Evolutionary conservation across 1,284 basidiomycete species (phyloP), one percentile per base, ranked within the genome.

Genomic region (Limonomyces culmigenus): DNA sequence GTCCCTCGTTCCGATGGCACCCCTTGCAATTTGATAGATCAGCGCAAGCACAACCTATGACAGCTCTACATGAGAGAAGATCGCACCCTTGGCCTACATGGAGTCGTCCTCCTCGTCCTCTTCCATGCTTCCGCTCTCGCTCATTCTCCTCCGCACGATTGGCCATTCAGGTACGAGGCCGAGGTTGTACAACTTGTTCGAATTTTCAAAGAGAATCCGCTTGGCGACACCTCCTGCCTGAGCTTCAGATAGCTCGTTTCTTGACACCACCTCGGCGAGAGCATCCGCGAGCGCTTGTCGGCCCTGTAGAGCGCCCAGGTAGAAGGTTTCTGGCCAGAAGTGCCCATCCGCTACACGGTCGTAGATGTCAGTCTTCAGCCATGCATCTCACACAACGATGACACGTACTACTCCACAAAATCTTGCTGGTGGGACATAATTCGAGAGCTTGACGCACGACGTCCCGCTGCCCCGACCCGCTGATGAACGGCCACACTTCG

Each of bases 241-340:
- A 1, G 45, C 38, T 38, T 72, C 63, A 1, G 56, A 58, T 27
- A 78, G 44, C 25, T 73, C 70, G 5, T 53, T 55, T 4, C 44
- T 44, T 1, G 48, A 42, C 2, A 76, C 56, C 11, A 54, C 56
- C 3, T 65, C 62, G 6, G 56, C 48, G 3, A 78, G 55, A 2
- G 74, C 67, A 70, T 75, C 35, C 12, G 29, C 10, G 17, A 85
- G 51, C 0, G 62, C 70, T 35, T 70, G 51, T 19, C 79, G 63
- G 2, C 73, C 67, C 51, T 84, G 80, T 1, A 67, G 35, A 2
- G 60, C 62, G 1, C 70, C 76, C 8, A 84, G 55, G 47, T 80
- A 83, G 45, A 66, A 85, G 0, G 67, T 65, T 48, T 84, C 80
- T 3, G 80, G 80, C 69, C 74, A 80, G 63, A 71, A 81, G 47